Percentiles rank a stretch among this genome's conserved stretches.
phyloP scores from a whole-genome alignment of 768 basidiomycete genomes.

The Antrodiella citrinella region DNA sequence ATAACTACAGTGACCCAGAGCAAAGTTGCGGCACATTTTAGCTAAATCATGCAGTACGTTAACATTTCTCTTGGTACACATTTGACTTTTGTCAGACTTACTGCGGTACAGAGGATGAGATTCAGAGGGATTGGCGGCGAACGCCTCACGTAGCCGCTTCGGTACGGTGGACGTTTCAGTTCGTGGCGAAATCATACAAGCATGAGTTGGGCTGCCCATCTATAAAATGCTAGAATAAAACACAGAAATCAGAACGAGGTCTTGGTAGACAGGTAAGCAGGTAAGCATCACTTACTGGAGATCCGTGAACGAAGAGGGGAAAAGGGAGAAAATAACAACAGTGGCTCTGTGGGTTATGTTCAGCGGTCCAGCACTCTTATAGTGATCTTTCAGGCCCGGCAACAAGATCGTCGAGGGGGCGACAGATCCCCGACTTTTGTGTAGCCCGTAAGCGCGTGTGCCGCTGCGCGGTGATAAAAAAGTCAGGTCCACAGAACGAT shows the following conservation, averaged over 20 bases:
- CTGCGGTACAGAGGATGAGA: not conserved
- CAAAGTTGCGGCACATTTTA: constrained; percentile 1
- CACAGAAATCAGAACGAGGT: not conserved
- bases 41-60: not conserved
- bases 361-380: not conserved
- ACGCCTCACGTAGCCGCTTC: not conserved
- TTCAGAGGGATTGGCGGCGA: not conserved
- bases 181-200: not conserved
- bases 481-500: not conserved
- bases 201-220: not conserved
- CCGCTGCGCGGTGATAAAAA: not conserved
- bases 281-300: not conserved
- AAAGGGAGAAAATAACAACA: not conserved
- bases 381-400: not conserved
- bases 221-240: not conserved
- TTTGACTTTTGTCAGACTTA: not conserved
- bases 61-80: too few species aligned
- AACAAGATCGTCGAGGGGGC: not conserved
- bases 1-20: not conserved
- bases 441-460: not conserved
- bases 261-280: constrained; percentile 1
- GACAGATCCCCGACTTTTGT: not conserved
- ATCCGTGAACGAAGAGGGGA: not conserved
- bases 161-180: not conserved
- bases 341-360: not conserved